Evolutionary conservation across 176 grass and related monocot genomes (phyloP), one percentile per base, ranked within the genome.

Genomic region (Musa beccarii): DNA sequence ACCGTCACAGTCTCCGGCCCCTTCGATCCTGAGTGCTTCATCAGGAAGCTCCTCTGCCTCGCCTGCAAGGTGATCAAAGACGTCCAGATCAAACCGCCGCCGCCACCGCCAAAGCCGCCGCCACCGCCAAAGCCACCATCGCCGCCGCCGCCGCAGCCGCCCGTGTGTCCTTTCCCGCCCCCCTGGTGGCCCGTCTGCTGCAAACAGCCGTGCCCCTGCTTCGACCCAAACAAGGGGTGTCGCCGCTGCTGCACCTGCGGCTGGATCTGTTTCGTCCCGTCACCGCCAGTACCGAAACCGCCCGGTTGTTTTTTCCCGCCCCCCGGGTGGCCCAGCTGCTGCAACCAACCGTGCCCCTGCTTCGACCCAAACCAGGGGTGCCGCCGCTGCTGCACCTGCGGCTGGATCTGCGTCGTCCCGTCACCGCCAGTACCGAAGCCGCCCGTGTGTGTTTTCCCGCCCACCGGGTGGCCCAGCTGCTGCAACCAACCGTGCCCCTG

Each of bases 331-430:
- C 25, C 64, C 8, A 1, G 0, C 19, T 29, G 15, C 63, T 63
- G 74, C 63, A 81, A 83, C 78, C 80, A 83, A 74, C 84, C 87
- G 63, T 83, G 87, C 80, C 84, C 81, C 67, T 89, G 87, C 87
- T 66, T 23, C 51, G 83, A 89, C 21, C 80, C 74, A 19, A 21
- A 13, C 22, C 80, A 89, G 53, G 83, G 83, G 2, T 89, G 87
- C 64, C 54, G 54, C 9, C 79, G 80, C 12, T 89, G 80, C 83
- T 51, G 52, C 5, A 43, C 75, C 23, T 71, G 65, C 49, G 70
- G 63, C 19, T 51, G 54, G 17, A 79, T 83, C 65, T 62, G 34
- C 59, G 20, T 12, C 22, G 22, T 7, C 0, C 64, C 64, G 20
- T 22, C 24, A 26, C 2, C 53, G 51, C 14, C 20, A 54, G 29